These are phyloP conservation scores for Phytophthora hybrid DNA, from an alignment of 352 stramenopile species.

Conservation along the genomic window DNA sequence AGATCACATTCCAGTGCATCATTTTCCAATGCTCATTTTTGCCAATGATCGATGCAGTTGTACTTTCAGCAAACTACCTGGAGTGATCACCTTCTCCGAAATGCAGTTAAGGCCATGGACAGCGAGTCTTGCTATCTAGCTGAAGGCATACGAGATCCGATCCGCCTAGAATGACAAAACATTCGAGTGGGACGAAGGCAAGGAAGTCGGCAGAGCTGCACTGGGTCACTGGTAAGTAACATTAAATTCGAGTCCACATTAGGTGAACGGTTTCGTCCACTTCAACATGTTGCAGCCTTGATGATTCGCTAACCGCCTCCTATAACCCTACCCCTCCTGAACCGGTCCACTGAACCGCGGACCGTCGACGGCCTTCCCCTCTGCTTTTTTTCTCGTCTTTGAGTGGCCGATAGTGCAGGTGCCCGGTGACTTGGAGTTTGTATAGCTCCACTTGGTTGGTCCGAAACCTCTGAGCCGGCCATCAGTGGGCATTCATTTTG, in stretches of 20 bases:
- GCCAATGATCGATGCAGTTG: not conserved
- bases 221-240: not conserved
- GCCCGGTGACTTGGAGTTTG: conserved; percentile 24
- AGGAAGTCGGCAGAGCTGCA: not conserved
- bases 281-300: not conserved
- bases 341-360: conserved; percentile 34
- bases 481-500: conserved; percentile 53
- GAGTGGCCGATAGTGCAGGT: conserved; percentile 45
- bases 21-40: not conserved
- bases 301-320: not conserved
- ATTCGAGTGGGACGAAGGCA: not conserved
- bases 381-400: conserved; percentile 23
- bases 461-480: conserved; percentile 31
- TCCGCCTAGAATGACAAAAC: not conserved
- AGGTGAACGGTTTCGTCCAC: not conserved
- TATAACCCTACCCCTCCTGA: conserved; percentile 6
- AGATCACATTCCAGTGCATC: not conserved
- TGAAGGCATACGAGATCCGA: not conserved
- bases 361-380: conserved; percentile 11
- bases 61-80: not conserved
- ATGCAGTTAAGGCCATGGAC: not conserved
- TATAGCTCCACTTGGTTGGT: conserved; percentile 47
- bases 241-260: not conserved
- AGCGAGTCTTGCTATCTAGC: not conserved
- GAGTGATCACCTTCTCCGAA: not conserved